phyloP scores from a whole-genome alignment of 768 basidiomycete genomes.

The Mycena olivaceomarginata region DNA sequence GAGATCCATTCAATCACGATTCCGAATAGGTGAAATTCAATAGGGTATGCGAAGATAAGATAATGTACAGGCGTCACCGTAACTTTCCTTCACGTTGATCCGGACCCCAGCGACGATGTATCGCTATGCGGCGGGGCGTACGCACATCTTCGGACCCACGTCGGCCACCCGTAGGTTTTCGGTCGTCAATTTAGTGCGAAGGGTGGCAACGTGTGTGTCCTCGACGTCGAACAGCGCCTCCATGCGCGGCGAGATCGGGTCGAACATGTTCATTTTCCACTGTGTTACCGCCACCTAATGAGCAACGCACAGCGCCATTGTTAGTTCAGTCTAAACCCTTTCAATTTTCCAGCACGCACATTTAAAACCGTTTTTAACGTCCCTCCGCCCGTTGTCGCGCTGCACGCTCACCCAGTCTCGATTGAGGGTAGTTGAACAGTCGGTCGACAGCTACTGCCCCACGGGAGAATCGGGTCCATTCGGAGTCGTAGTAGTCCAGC shows the following conservation, averaged over 20 bases:
- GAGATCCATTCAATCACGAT: no score
- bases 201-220: background rate
- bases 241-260: background rate
- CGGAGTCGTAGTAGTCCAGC: background rate
- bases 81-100: no score
- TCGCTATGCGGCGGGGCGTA: no score
- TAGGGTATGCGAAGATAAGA: no score
- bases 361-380: background rate
- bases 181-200: background rate
- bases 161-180: background rate
- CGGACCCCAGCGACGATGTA: no score
- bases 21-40: no score
- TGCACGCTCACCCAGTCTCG: background rate
- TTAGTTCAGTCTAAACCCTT: background rate
- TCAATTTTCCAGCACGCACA: background rate
- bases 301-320: background rate
- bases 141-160: no score
- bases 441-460: background rate
- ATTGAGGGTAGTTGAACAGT: slow-evolving; percentile 3
- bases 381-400: background rate
- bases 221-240: background rate
- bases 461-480: background rate
- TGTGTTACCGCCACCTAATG: background rate
- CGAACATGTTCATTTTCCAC: background rate
- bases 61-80: no score